Evolutionary conservation across 148 eudicot genomes (phyloP).

Genomic region (Polygonum aviculare): DNA sequence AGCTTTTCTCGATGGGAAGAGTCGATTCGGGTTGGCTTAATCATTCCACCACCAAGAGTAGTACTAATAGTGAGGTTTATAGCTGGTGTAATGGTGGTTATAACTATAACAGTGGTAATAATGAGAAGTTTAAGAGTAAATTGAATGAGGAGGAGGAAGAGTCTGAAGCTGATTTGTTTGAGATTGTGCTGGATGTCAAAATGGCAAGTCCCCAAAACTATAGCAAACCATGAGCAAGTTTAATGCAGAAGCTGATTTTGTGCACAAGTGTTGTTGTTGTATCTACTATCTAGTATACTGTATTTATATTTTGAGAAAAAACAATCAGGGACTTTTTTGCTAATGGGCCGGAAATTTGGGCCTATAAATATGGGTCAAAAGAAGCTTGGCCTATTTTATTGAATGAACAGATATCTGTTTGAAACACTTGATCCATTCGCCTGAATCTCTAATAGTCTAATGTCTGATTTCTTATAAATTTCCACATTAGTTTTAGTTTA

Average conservation of each 20-base stretch:
- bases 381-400: too few relatives aligned
- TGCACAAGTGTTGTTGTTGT: too few relatives aligned
- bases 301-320: too few relatives aligned
- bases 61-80: slow-evolving; percentile 1
- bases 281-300: too few relatives aligned
- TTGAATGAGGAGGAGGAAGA: slow-evolving; percentile 42
- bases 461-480: background rate
- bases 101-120: background rate
- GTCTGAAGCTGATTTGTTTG: slow-evolving; percentile 70
- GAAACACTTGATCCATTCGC: too few relatives aligned
- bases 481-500: background rate
- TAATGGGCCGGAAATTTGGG: too few relatives aligned
- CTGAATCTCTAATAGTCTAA: too few relatives aligned
- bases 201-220: slow-evolving; percentile 6
- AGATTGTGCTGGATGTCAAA: slow-evolving; percentile 50
- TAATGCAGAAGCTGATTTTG: too few relatives aligned
- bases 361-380: too few relatives aligned
- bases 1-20: slow-evolving; percentile 84
- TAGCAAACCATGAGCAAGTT: background rate
- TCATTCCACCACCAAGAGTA: slow-evolving; percentile 22
- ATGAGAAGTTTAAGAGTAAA: background rate
- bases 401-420: too few relatives aligned
- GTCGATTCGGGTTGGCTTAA: slow-evolving; percentile 57
- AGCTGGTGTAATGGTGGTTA: background rate
- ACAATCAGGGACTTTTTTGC: too few relatives aligned